Conservation (phyloP, 345 rosid species). For the Eucalyptus sp. region DNA sequence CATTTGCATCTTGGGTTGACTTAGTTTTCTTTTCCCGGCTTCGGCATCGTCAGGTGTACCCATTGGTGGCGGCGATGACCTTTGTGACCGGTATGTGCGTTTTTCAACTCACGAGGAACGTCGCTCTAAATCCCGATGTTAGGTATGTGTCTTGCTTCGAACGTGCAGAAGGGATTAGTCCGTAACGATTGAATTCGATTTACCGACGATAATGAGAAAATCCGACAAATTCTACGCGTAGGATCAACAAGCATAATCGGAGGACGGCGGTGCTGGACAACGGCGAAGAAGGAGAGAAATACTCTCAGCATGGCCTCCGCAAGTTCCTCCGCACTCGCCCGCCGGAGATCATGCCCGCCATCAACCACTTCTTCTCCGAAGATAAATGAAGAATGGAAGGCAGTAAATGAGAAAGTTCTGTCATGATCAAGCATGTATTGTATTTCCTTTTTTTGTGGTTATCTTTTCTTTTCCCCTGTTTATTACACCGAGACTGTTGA, state of each 20-base stretch:
- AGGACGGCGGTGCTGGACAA: constrained; percentile 49
- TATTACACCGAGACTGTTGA: background rate
- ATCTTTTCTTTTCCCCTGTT: background rate
- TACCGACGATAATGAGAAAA: background rate
- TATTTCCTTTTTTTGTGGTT: background rate
- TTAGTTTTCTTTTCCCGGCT: background rate
- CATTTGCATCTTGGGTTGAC: background rate
- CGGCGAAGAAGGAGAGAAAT: constrained; percentile 56
- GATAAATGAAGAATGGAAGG: background rate
- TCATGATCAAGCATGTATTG: background rate
- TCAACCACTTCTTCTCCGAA: constrained; percentile 63
- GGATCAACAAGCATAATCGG: constrained; percentile 42
- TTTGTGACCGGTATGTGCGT: constrained; percentile 48
- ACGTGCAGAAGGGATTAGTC: background rate
- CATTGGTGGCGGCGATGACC: constrained; percentile 65
- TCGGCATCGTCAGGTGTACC: constrained; percentile 32
- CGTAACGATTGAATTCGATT: background rate
- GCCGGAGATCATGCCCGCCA: constrained; percentile 67
- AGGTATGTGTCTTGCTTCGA: constrained; percentile 13
- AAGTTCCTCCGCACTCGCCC: constrained; percentile 58
- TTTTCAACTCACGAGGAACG: constrained; percentile 60
- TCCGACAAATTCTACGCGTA: background rate
- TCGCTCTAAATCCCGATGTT: constrained; percentile 53
- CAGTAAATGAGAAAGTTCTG: background rate
- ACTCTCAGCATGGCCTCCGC: constrained; percentile 55